Base-by-base conservation (phyloP, 352 stramenopile genomes). In the Saprolegnia parasitica region DNA sequence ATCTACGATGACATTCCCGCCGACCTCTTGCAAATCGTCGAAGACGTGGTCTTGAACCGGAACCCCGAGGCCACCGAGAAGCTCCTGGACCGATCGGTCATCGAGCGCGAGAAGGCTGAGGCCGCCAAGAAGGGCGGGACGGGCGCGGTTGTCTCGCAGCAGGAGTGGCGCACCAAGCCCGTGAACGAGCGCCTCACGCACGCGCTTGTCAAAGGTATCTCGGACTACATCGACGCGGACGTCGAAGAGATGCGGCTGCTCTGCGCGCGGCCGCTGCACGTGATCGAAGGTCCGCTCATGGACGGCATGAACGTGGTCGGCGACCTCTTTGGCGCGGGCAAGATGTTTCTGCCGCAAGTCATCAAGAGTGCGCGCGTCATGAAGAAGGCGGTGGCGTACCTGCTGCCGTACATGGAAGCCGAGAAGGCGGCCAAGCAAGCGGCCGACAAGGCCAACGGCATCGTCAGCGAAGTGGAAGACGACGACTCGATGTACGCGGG, bases 281-380 rank as follows among this genome's bases (percentile, higher is more conserved):
- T 99, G 55, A 99, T 99, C 75, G 96, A 99, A 87, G 96, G 96
- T 15, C 96, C 96, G 32, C 78, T 99, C 3, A 99, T 99, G 96
- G 90, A 97, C 68, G 96, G 96, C 66, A 99, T 99, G 96, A 98
- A 98, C 76, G 87, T 98, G 2, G 95, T 99, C 55, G 96, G 96
- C 37, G 89, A 98, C 74, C 80, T 99, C 9, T 98, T 99, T 75
- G 96, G 96, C 39, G 78, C 91, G 29, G 96, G 96, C 56, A 99
- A 99, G 72, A 99, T 99, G 96, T 99, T 99, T 68, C 81, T 99
- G 67, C 96, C 96, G 16, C 96, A 99, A 81, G 96, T 99, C 35
- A 99, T 99, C 74, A 99, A 99, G 75, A 98, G 89, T 29, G 96
- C 96, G 52, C 91, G 96, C 73, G 96, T 99, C 0, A 99, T 99